Conservation (phyloP, 176 grass and related monocot species). For the Thalia dealbata region DNA sequence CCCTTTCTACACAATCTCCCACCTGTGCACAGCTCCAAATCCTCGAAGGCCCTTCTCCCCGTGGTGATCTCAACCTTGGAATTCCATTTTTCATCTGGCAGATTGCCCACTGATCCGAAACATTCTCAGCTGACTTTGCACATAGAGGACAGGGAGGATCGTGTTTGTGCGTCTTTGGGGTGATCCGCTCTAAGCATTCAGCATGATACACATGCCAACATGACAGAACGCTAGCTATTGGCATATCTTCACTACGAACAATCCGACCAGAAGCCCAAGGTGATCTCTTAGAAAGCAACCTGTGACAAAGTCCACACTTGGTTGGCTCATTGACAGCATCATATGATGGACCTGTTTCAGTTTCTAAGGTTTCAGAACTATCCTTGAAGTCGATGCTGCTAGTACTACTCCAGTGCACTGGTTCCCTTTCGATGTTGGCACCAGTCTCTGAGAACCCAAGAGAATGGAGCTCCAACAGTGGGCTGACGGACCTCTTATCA, state of each 20-base stretch:
- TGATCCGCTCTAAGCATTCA: conserved; percentile 60
- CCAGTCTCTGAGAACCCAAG: conserved; percentile 23
- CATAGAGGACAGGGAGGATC: conserved; percentile 65
- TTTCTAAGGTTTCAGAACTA: conserved; percentile 33
- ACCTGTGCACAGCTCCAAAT: conserved; percentile 59
- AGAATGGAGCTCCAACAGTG: conserved; percentile 26
- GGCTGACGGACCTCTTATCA: conserved; percentile 17
- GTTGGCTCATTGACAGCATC: conserved; percentile 25
- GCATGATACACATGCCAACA: conserved; percentile 78
- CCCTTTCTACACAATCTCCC: conserved; percentile 38
- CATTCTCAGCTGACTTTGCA: conserved; percentile 38
- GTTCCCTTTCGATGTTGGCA: conserved; percentile 23
- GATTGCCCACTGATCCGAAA: conserved; percentile 47
- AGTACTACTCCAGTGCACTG: conserved; percentile 36
- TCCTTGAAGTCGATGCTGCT: conserved; percentile 50
- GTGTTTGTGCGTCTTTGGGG: conserved; percentile 51
- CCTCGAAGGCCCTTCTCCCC: conserved; percentile 49
- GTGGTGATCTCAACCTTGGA: conserved; percentile 49
- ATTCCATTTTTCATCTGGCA: conserved; percentile 60
- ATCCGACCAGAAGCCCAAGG: conserved; percentile 62
- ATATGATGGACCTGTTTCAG: conserved; percentile 17
- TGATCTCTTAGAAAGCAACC: conserved; percentile 49
- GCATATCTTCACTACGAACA: conserved; percentile 56
- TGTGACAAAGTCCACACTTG: conserved; percentile 53
- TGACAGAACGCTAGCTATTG: conserved; percentile 51